Percentiles rank a stretch among this genome's conserved stretches.
phyloP scores from a whole-genome alignment of 129 eudicot species.

The Tagetes erecta region DNA sequence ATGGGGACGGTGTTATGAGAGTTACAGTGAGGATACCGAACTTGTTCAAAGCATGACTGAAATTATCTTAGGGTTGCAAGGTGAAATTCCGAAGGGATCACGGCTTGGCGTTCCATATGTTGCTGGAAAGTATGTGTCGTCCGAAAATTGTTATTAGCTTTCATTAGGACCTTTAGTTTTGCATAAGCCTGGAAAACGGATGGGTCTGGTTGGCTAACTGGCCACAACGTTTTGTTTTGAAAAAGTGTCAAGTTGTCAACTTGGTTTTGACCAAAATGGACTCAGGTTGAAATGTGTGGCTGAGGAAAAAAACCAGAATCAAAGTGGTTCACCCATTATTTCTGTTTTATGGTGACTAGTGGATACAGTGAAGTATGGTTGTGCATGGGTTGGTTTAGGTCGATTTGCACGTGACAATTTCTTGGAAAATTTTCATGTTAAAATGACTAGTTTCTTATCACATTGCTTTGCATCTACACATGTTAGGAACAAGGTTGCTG shows the following conservation, averaged over 20 bases:
- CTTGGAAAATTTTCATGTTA: not conserved
- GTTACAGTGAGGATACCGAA: conserved; percentile 78
- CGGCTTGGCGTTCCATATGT: conserved; percentile 69
- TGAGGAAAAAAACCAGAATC: too few species aligned
- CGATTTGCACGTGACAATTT: not conserved
- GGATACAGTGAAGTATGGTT: too few species aligned
- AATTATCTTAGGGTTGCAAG: conserved; percentile 76
- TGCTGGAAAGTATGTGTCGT: conserved; percentile 60
- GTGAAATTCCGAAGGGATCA: conserved; percentile 61
- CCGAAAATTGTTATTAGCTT: not conserved
- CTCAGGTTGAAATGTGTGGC: too few species aligned
- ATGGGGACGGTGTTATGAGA: conserved; percentile 95
- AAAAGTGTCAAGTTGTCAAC: not conserved
- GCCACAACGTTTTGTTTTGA: too few species aligned
- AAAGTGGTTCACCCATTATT: too few species aligned
- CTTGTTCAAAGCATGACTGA: conserved; percentile 78
- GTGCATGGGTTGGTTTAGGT: too few species aligned
- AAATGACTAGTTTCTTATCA: not conserved
- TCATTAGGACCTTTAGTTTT: not conserved
- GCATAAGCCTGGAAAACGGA: too few species aligned
- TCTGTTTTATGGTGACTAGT: too few species aligned
- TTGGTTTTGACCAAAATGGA: too few species aligned
- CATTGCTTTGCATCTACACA: not conserved
- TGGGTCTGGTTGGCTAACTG: too few species aligned
- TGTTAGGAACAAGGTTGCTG: conserved; percentile 79